phyloP scores from a whole-genome alignment of 371 early-diverging fungal genomes.

The Phascolomyces articulosus region DNA sequence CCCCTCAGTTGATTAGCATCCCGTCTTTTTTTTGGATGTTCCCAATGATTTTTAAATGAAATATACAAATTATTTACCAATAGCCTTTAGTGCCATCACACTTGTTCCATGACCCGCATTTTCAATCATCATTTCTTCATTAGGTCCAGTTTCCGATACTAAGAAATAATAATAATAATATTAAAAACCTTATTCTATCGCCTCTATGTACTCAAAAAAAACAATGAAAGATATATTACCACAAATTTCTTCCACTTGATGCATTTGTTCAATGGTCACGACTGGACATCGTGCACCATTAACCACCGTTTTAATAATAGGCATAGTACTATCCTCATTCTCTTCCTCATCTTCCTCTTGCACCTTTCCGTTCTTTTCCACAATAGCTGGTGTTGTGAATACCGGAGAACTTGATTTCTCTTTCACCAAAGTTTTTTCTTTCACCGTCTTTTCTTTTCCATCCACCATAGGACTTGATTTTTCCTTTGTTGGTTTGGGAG shows the following conservation, averaged over 20 bases:
- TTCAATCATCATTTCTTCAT: conserved; percentile 75
- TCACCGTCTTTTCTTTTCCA: conserved; percentile 5
- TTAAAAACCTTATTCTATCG: neutral
- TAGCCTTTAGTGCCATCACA: conserved; percentile 73
- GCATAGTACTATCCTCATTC: neutral
- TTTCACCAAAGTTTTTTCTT: conserved; percentile 1
- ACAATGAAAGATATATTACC: no score
- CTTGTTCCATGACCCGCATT: conserved; percentile 81
- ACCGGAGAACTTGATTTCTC: neutral
- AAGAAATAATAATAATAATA: neutral
- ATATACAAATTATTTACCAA: conserved; percentile 34
- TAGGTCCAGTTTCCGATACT: conserved; percentile 63
- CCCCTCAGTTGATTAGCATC: neutral
- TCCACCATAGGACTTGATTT: neutral
- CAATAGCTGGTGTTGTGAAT: no score
- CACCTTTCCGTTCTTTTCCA: no score
- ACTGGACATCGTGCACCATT: conserved; percentile 54
- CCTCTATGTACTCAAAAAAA: no score
- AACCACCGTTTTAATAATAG: conserved; percentile 50
- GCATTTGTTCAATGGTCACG: conserved; percentile 65
- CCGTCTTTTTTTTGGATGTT: neutral
- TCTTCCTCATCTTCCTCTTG: neutral
- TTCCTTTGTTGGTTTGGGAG: neutral
- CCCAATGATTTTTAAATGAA: neutral
- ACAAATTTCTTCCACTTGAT: conserved; percentile 59